Base-by-base conservation (phyloP, 1,139 yeast genomes). In the Hyphopichia fennica region DNA sequence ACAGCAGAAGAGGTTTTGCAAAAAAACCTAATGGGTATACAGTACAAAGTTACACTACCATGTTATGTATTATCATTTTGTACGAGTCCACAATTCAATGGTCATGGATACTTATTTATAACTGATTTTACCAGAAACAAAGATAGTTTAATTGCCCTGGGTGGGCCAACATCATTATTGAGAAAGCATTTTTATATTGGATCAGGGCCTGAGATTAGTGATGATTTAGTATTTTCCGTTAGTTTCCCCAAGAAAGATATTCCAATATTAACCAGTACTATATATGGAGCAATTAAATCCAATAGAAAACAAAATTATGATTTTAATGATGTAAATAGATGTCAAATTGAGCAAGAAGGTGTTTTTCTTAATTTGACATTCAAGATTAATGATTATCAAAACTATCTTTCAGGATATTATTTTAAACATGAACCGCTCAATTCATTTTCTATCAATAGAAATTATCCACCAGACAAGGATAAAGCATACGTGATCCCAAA, bases 51-150 rank as follows among this genome's bases (percentile, higher is more conserved):
- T n/a, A 41, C 47, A 5, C 31, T 51, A 3, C 54, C 54, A 2
- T 51, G 50, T 13, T 45, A 46, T 23, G 44, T 49, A 27, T 38
- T 52, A 14, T 42, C 51, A 28, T 38, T 45, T 18, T 45, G 41
- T 34, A 42, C 41, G 7, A 53, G 54, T 56, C 39, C 43, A 14
- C 38, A 40, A 4, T 25, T 25, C 28, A 41, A 35, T 25, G 45
- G 49, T 6, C 51, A 53, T 9, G 59, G 49, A 7, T 47, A 50
- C n/a, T 38, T 54, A 15, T 49, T 53, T 28, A 51, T 52, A 29
- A 54, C 59, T 3, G 61, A 56, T 41, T 56, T 54, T 35, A 54
- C 57, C n/a, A 27, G 19, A 17, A 43, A 50, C 27, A 40, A 34
- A 16, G 42, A 48, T 20, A 39, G 51, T 4, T 46, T 54, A 4